A percentile compares a stretch with the other conserved stretches of the same genome.
Conservation (phyloP, 768 basidiomycete genomes). For the Neoboletus magnificus region DNA sequence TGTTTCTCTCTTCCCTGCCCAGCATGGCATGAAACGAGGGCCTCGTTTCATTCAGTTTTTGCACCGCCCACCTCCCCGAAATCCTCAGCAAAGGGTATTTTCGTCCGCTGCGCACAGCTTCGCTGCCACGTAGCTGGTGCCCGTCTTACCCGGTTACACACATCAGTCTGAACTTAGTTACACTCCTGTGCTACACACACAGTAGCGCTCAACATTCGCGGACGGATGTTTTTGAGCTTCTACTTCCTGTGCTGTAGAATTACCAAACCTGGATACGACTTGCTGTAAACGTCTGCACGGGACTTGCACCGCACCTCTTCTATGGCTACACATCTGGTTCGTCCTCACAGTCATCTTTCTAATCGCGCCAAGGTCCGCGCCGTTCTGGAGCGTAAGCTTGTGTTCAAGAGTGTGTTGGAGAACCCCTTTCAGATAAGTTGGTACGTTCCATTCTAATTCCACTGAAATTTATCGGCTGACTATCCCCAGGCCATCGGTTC, state of each 20-base stretch:
- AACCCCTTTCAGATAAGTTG: slow-evolving; percentile 71
- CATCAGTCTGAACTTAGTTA: background rate
- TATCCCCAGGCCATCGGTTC: slow-evolving; percentile 55
- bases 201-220: background rate
- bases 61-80: background rate
- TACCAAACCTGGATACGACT: background rate
- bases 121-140: background rate
- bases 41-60: background rate
- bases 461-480: background rate
- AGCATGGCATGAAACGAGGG: background rate
- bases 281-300: background rate
- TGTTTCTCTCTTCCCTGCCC: background rate
- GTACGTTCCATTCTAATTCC: slow-evolving; percentile 36
- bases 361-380: slow-evolving; percentile 56
- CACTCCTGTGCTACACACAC: background rate
- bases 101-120: background rate
- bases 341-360: slow-evolving; percentile 54
- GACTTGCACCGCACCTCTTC: background rate
- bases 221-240: background rate
- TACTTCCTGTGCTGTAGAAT: background rate
- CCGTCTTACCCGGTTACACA: background rate
- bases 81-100: background rate
- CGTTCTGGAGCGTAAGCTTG: slow-evolving; percentile 51
- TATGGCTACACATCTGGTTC: slow-evolving; percentile 52
- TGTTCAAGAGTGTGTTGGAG: slow-evolving; percentile 68